Conservation (phyloP, 768 basidiomycete genomes). For the Suillus paluster region DNA sequence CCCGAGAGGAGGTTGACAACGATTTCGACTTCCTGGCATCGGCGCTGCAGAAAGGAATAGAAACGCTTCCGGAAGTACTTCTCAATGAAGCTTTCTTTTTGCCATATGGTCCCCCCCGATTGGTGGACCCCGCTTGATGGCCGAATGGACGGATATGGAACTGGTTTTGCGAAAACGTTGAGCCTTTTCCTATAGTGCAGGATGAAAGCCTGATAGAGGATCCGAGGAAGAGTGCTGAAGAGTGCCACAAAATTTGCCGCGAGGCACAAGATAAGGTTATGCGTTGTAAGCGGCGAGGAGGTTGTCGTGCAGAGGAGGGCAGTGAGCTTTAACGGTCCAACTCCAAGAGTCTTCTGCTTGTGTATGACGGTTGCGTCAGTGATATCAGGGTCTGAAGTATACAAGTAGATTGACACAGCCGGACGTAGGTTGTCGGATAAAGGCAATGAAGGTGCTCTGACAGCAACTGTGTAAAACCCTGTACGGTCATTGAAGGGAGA, state of each 20-base stretch:
- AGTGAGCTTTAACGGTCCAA: conserved; percentile 39
- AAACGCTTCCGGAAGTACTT: conserved; percentile 36
- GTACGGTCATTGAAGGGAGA: conserved; percentile 77
- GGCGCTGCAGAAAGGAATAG: conserved; percentile 27
- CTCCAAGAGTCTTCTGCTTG: not conserved
- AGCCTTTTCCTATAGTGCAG: conserved; percentile 63
- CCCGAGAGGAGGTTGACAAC: conserved; percentile 45
- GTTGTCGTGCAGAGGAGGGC: conserved; percentile 36
- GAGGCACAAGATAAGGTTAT: conserved; percentile 44
- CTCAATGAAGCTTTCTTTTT: conserved; percentile 37
- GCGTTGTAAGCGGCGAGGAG: conserved; percentile 42
- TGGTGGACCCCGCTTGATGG: not conserved
- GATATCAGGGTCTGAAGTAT: conserved; percentile 38
- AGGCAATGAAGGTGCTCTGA: conserved; percentile 50
- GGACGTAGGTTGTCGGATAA: conserved; percentile 32
- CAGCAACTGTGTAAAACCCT: conserved; percentile 64
- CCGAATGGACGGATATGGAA: conserved; percentile 44
- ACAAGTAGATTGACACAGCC: conserved; percentile 47
- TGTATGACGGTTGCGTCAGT: conserved; percentile 33
- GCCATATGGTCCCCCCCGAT: conserved; percentile 42
- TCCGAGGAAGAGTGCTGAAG: conserved; percentile 60
- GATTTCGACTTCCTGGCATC: conserved; percentile 40
- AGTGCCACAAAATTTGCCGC: conserved; percentile 53
- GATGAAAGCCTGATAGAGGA: conserved; percentile 61
- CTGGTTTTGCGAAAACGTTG: conserved; percentile 62